Conservation (phyloP, 805 yeast species). For the Ogataea naganishii region DNA sequence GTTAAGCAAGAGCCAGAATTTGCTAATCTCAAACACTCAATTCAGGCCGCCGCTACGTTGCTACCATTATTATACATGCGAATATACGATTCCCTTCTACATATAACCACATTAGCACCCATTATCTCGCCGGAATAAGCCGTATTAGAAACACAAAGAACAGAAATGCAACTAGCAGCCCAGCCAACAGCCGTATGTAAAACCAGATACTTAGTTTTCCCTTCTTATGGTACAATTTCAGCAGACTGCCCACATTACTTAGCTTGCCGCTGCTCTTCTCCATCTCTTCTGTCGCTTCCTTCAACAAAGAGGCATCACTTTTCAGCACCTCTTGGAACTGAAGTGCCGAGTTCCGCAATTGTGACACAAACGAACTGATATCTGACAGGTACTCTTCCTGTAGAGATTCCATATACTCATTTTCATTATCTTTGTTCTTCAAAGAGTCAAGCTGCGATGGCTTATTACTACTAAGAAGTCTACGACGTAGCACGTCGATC, state of each 20-base stretch:
- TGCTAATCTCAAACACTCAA: background rate
- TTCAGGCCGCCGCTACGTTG: background rate
- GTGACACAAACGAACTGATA: slow-evolving; percentile 21
- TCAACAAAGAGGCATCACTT: slow-evolving; percentile 23
- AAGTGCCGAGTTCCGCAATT: slow-evolving; percentile 21
- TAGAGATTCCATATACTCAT: slow-evolving; percentile 21
- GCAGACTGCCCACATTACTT: slow-evolving; percentile 16
- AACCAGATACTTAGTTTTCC: slow-evolving; percentile 25
- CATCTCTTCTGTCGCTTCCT: slow-evolving; percentile 24
- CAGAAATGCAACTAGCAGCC: slow-evolving; percentile 16
- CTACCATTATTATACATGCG: background rate
- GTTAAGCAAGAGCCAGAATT: background rate
- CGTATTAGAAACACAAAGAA: slow-evolving; percentile 19
- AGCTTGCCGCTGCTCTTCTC: slow-evolving; percentile 21
- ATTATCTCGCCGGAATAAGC: slow-evolving; percentile 28
- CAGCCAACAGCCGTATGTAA: slow-evolving; percentile 17
- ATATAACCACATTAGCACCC: slow-evolving; percentile 26
- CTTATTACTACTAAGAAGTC: slow-evolving; percentile 16
- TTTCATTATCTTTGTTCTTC: slow-evolving; percentile 15
- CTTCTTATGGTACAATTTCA: slow-evolving; percentile 21
- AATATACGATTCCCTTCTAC: background rate
- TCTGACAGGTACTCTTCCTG: slow-evolving; percentile 24
- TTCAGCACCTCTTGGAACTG: slow-evolving; percentile 23
- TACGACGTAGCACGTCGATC: slow-evolving; percentile 17
- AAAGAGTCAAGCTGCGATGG: slow-evolving; percentile 20